phyloP scores from a whole-genome alignment of 345 rosid species.

The Barbarea vulgaris region DNA sequence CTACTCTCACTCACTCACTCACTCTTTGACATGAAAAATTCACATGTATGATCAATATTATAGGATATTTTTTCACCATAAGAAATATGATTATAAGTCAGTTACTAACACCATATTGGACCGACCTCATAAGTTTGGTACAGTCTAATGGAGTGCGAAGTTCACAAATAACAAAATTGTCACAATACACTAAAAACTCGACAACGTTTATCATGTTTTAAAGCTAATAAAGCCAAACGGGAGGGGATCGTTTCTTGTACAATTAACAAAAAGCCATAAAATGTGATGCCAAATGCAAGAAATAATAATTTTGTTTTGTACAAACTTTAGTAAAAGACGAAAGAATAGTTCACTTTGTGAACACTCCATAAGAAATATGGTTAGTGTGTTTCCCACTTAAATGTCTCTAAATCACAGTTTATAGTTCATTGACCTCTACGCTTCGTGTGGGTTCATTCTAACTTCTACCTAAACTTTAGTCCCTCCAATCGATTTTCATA shows the following conservation, averaged over 20 bases:
- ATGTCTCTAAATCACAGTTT: too few species aligned
- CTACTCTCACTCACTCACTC: background rate
- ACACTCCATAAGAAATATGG: background rate
- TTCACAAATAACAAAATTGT: too few species aligned
- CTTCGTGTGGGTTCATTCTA: too few species aligned
- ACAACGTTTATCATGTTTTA: background rate
- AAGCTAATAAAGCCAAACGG: background rate
- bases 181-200: background rate
- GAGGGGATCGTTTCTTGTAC: background rate
- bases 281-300: background rate
- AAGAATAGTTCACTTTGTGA: too few species aligned
- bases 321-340: too few species aligned
- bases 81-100: background rate
- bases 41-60: background rate
- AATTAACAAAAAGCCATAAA: background rate
- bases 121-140: background rate
- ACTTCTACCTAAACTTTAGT: too few species aligned
- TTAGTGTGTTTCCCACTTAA: too few species aligned
- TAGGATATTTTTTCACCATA: background rate
- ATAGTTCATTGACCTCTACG: too few species aligned
- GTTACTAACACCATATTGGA: background rate
- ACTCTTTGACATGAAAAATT: background rate
- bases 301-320: background rate
- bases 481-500: too few species aligned
- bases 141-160: background rate